Evolutionary conservation across 352 stramenopile species (phyloP).

Genomic region (Pythium brachiatum): DNA sequence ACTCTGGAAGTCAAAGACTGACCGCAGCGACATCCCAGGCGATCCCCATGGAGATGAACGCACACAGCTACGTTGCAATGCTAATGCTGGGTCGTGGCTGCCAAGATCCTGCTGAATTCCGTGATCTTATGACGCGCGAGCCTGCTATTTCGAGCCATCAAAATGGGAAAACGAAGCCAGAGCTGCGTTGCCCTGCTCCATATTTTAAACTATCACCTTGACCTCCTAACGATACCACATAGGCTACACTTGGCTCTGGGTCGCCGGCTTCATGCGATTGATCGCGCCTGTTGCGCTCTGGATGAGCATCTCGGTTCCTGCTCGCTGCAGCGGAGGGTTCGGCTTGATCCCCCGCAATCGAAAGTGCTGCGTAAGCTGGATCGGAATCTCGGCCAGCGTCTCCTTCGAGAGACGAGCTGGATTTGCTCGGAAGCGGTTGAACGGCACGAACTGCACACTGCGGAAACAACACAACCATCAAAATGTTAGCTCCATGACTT

Average conservation of each 20-base stretch:
- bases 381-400: slow-evolving; percentile 67
- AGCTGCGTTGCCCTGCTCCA: neutral
- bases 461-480: slow-evolving; percentile 9
- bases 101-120: neutral
- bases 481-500: no score
- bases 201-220: neutral
- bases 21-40: neutral
- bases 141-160: neutral
- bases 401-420: slow-evolving; percentile 61
- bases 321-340: slow-evolving; percentile 46
- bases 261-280: neutral
- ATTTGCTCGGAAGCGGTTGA: slow-evolving; percentile 67
- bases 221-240: neutral
- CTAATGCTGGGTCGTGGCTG: neutral
- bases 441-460: slow-evolving; percentile 76
- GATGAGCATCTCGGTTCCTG: slow-evolving; percentile 22
- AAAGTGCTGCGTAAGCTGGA: slow-evolving; percentile 61
- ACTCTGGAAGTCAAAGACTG: slow-evolving; percentile 1
- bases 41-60: neutral
- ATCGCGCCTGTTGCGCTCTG: slow-evolving; percentile 12
- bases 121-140: neutral
- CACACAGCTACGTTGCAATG: no score
- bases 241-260: slow-evolving; percentile 11
- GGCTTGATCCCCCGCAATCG: slow-evolving; percentile 56
- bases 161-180: neutral